Evolutionary conservation across 2,329 filamentous ascomycete species (phyloP), one percentile per base, ranked within the genome.

Genomic region (Xylariomycetidae sp.): DNA sequence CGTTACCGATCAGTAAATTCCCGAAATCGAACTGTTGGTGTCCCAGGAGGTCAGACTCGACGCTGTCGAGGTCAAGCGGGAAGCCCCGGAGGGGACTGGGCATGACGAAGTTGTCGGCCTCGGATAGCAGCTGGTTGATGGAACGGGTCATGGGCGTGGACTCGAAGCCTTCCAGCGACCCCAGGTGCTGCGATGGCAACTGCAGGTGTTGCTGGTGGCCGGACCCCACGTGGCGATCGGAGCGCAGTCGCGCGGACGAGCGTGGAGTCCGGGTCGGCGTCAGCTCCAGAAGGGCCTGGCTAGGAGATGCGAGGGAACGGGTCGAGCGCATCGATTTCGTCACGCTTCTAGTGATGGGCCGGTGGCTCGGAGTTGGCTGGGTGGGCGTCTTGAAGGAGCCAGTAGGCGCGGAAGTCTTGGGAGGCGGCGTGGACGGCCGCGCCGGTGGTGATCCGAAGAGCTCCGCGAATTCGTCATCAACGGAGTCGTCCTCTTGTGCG

Each of bases 391-490:
- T 79, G 54, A 79, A 76, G 2, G 58, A 55, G 4, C 58, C 61
- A 23, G 61, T 60, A 31, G 64, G 65, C 22, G 63, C 57, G n/a
- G n/a, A n/a, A 36, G 65, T 60, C 52, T 68, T 67, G 4, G 71
- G 73, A 38, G 68, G 68, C 39, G 68, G 74, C 4, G 67, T 79
- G 32, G 63, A 79, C 32, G 60, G 67, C 46, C 69, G 55, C 35
- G n/a, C n/a, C n/a, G 62, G 63, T 41, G 59, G 72, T 50, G 64
- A 81, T 36, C 80, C 78, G 48, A 92, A 89, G 4, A 92, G 68
- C 38, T 79, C 73, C 30, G 58, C 57, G 40, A 63, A 53, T 13
- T 65, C 63, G 31, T 62, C 53, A n/a, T 53, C 37, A 10, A 25
- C 15, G 26, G 25, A 37, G 22, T 41, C 42, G 57, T 63, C 43